Evolutionary conservation across 768 basidiomycete species (phyloP), one percentile per base, ranked within the genome.

Genomic region (Suillus placidus): DNA sequence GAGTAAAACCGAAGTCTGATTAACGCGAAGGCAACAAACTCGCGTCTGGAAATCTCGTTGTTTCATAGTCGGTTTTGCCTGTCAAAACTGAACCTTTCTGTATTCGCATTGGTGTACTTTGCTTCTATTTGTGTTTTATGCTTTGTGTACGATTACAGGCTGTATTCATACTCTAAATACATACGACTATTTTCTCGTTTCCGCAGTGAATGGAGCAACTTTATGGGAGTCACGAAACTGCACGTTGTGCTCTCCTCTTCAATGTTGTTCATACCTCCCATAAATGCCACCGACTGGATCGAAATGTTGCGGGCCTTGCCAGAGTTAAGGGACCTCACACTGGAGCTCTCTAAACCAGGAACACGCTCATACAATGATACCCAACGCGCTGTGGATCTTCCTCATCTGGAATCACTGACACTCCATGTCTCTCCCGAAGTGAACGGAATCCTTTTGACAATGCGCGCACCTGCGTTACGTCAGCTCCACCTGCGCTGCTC

Each of bases 401-500:
- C 72, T 12, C 61, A 66, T 9, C 75, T 81, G 14, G 71, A 73
- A 34, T 71, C 73, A 12, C 58, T 83, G 26, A 69, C 71, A 6
- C 49, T 82, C 6, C 65, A 72, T 10, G 73, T 77, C 34, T 71
- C 72, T n/a, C 75, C 73, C 5, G 74, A 73, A 57, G 69, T 80
- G 26, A 73, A 77, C 10, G 66, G 62, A 26, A 26, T 71, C 34
- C 60, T 82, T 10, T 64, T 63, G 64, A 78, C 47, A 75, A 78
- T 60, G 63, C 74, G 60, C 70, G 76, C 73, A 20, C 84, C 84
- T 13, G 63, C 66, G 16, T 76, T 86, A 20, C 74, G 65, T 35
- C 68, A 64, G 55, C 78, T 85, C 40, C 75, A 77, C 65, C 80
- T 87, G 57, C 81, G 80, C 35, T 82, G 81, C 37, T 64, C 71